A percentile compares a stretch with the other conserved stretches of the same genome.
phyloP scores from a whole-genome alignment of 2,329 filamentous ascomycete species.

The Talaromyces piceae region DNA sequence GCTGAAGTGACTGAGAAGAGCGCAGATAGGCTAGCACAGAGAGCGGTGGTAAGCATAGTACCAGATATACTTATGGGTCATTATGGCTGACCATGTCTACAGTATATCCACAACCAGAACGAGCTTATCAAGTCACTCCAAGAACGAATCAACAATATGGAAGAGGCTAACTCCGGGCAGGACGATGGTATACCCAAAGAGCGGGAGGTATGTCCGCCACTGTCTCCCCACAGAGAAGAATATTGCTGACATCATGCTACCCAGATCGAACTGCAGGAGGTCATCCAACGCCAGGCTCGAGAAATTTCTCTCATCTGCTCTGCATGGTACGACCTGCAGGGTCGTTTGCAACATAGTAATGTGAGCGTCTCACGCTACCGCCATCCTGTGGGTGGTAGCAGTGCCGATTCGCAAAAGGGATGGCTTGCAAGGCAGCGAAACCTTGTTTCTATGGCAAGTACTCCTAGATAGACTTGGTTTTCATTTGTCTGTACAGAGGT shows the following conservation, averaged over 20 bases:
- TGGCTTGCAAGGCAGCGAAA: slow-evolving; percentile 41
- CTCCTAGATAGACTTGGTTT: neutral
- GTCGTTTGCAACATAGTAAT: slow-evolving; percentile 38
- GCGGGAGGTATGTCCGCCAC: slow-evolving; percentile 28
- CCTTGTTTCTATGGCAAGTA: slow-evolving; percentile 27
- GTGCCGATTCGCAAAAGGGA: slow-evolving; percentile 33
- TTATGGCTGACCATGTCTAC: neutral
- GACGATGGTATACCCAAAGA: slow-evolving; percentile 28
- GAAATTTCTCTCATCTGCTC: slow-evolving; percentile 40
- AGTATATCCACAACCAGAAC: slow-evolving; percentile 39
- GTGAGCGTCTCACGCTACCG: slow-evolving; percentile 35
- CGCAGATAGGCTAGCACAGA: slow-evolving; percentile 34
- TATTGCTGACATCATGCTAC: slow-evolving; percentile 11
- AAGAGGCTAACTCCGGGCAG: slow-evolving; percentile 27
- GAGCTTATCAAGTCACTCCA: slow-evolving; percentile 36
- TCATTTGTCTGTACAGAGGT: neutral
- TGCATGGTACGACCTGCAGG: slow-evolving; percentile 42
- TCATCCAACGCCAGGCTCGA: slow-evolving; percentile 34
- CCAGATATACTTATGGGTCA: neutral
- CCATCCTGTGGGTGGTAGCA: slow-evolving; percentile 23
- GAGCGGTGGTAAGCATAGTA: slow-evolving; percentile 34
- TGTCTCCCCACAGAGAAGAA: neutral
- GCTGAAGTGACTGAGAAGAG: slow-evolving; percentile 53
- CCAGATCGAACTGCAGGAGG: slow-evolving; percentile 34
- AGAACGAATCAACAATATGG: slow-evolving; percentile 33